These are phyloP conservation scores for Ceratocystis albifundus DNA, from an alignment of 2,329 filamentous ascomycete genomes.

Conservation along the genomic window DNA sequence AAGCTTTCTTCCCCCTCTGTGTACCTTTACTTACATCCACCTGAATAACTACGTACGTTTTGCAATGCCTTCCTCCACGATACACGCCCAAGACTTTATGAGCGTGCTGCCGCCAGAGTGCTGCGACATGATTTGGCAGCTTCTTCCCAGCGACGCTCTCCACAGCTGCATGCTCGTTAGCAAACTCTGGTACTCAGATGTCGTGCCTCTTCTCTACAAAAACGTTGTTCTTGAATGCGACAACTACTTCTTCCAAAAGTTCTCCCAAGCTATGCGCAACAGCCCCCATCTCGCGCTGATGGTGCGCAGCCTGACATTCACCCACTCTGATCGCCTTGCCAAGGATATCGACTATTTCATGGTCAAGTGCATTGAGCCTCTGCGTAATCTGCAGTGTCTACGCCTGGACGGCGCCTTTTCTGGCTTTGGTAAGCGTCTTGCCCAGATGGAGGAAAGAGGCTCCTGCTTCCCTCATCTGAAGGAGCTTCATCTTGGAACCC, in stretches of 20 bases:
- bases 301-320: constrained; percentile 19
- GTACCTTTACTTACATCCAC: not conserved
- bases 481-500: constrained; percentile 15
- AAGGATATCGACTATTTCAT: constrained; percentile 18
- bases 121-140: constrained; percentile 15
- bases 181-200: constrained; percentile 2
- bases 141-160: constrained; percentile 13
- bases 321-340: not conserved
- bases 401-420: constrained; percentile 17
- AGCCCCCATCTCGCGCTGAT: constrained; percentile 15
- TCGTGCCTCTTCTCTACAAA: constrained; percentile 18
- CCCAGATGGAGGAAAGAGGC: constrained; percentile 8
- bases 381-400: constrained; percentile 14
- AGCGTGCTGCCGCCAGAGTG: constrained; percentile 16
- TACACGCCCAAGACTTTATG: constrained; percentile 16
- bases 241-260: constrained; percentile 22
- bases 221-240: constrained; percentile 17
- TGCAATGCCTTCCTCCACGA: not conserved
- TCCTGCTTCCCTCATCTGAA: constrained; percentile 12
- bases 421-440: constrained; percentile 15
- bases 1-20: not conserved
- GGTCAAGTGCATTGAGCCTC: constrained; percentile 18
- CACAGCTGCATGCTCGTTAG: constrained; percentile 10
- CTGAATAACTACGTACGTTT: not conserved
- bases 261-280: constrained; percentile 16